Base-by-base conservation (phyloP, 306 rosid genomes). In the Medicago lupulina region DNA sequence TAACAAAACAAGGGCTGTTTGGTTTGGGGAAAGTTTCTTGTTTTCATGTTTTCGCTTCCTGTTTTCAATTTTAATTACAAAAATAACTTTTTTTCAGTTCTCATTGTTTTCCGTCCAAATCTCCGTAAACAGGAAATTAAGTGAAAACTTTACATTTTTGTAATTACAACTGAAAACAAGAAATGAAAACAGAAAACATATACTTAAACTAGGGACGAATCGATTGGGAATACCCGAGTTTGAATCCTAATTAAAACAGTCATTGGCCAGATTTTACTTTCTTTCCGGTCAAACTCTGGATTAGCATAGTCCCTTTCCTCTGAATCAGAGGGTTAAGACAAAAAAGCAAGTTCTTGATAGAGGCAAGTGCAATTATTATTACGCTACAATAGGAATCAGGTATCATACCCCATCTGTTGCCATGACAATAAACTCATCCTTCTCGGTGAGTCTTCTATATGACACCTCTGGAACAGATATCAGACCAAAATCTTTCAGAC, bases 401-500 rank as follows among this genome's bases (percentile, higher is more conserved):
- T 80, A 34, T 61, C 86, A 6, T 87, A 96, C 99, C 91, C 99
- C 99, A 72, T 96, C 99, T 55, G 99, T 92, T 73, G 99, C 99
- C 83, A 96, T 78, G 79, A 96, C 98, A 61, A 96, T 21, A 68
- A 96, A 96, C 67, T 90, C 88, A 73, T 96, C 99, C 77, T 82
- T 90, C 71, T 89, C 97, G 0, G 86, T 88, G 78, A 90, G 85
- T 3, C 86, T 78, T 14, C 94, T 73, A 71, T 86, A 87, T 23
- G 99, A 89, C 66, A 96, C 55, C 54, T 92, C 99, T 34, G 99
- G 99, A 53, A 96, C 96, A 68, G 99, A 90, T 84, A 96, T 96
- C 36, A 96, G 83, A 74, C 99, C 99, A 14, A 87, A 96, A 87
- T 96, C 99, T 84, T 96, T 96, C 49, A 96, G 96, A 79, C 99